Evolutionary conservation across 345 rosid species (phyloP), one percentile per base, ranked within the genome.

Genomic region (Moricandia moricandioides): DNA sequence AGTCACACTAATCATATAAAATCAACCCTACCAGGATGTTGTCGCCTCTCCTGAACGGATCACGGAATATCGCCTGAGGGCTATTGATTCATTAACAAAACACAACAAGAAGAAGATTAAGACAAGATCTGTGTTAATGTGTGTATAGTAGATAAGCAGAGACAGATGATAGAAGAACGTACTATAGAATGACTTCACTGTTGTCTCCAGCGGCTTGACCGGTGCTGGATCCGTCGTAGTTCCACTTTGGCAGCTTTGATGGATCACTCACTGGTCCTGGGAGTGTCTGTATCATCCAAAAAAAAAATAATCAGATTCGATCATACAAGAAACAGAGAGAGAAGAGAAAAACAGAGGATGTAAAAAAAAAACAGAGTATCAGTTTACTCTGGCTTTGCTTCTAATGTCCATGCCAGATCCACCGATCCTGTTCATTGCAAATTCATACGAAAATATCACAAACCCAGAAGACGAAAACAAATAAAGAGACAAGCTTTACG

Each of bases 191-290:
- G 69, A 93, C 98, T 93, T 93, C 97, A 80, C 93, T 87, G 82
- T 93, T 97, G 69, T 91, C 84, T 30, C 98, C 98, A 14, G 91
- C 85, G 67, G 97, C 98, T 58, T 93, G 98, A n/a, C 89, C 90
- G n/a, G 97, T 93, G 84, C 96, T 91, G 64, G 96, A 89, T 33
- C 97, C 98, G 62, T 89, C 97, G 56, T 87, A 91, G 71, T 89
- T 91, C 97, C 97, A 91, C 27, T 82, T 85, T 0, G 93, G 96
- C 0, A 91, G 89, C 83, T 81, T 73, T 30, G 83, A 47, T 45
- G 96, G 93, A 77, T 86, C 89, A 21, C 39, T 84, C 4, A 88
- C 90, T 0, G 91, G 90, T 16, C 85, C 88, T 14, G 83, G 6
- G 11, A 91, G 83, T 29, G 97, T 91, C 97, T 91, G 59, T 31